Base-by-base conservation (phyloP, 73 alveolate species). In the Uronychia binucleata region DNA sequence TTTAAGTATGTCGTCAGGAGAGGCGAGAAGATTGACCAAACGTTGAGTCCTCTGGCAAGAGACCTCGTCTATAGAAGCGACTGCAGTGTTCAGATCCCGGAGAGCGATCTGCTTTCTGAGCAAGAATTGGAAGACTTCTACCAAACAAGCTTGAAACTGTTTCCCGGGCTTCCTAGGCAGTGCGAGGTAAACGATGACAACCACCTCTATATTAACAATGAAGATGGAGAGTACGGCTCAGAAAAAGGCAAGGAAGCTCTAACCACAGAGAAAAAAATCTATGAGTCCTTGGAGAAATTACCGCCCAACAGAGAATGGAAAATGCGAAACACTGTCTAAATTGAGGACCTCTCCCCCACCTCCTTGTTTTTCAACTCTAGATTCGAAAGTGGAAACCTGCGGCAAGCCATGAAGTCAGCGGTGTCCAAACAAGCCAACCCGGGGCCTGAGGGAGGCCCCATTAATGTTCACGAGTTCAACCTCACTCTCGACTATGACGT, bases 381-480 rank as follows among this genome's bases (percentile, higher is more conserved):
- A 30, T 88, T 88, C 77, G 94, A 88, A 67, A 82, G 91, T 83
- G 94, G 94, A 0, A 88, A 88, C 59, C 59, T 88, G 75, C 74
- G 88, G 77, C 78, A 86, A 83, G 94, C 94, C 27, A 78, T 74
- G 81, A 82, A 33, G 59, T 31, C 58, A 0, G 88, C 31, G 19
- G 81, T 30, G 34, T 28, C 59, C 1, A 46, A 46, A 19, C 67
- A 46, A 46, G n/a, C 67, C 5, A 46, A 46, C 19, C 67, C 67
- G 19, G 67, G n/a, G 5, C 67, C 67, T 11, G 67, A 46, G 67
- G 67, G 67, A 46, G 67, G 67, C 5, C n/a, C 19, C 67, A 46
- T 46, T 19, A 5, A 46, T 46, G 74, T 75, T 32, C 84, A 79
- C 30, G 90, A 83, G 30, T 83, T 74, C 34, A 83, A 75, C 14